Evolutionary conservation across 306 rosid genomes (phyloP), one percentile per base, ranked within the genome.

Genomic region (Dryas octopetala): DNA sequence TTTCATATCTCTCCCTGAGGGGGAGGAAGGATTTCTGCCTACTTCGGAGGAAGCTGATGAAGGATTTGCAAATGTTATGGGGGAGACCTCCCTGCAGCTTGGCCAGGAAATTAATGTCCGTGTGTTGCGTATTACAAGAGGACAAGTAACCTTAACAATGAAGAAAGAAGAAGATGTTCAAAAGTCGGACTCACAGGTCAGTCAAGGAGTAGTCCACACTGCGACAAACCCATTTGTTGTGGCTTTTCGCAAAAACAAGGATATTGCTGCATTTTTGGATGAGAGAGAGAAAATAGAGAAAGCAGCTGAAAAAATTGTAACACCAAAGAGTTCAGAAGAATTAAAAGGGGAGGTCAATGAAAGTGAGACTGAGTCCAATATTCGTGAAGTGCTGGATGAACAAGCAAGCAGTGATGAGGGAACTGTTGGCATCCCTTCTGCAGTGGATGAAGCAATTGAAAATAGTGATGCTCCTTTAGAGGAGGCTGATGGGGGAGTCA

Each of bases 1-100:
- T 81, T 96, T 90, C 75, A 84, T 92, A 64, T 82, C 98, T 63
- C 99, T 96, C 84, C 96, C 98, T 15, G 97, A 92, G 38, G 99
- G 94, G n/a, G 98, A 96, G 85, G 99, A 96, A 84, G 99, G 97
- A 55, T 96, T 96, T 81, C 88, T 96, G 57, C 99, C 97, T 9
- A 26, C 76, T 48, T 83, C 94, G 0, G 99, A 96, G 88, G 99
- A 92, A 78, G 23, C 80, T 63, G 85, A 76, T 50, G 92, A 85
- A 26, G 96, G 97, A 80, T 92, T 90, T 81, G 96, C 81, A 53
- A 90, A 59, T 57, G 62, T 82, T 19, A 83, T 88, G 98, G 99
- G 99, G 44, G 91, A 81, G 78, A 66, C 97, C 69, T 80, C 94
- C 0, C 72, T 96, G 72, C 83, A 86, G 85, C 70, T 84, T 59